These are phyloP conservation scores for Rhizophora mangle DNA, from an alignment of 345 rosid genomes.

Conservation along the genomic window DNA sequence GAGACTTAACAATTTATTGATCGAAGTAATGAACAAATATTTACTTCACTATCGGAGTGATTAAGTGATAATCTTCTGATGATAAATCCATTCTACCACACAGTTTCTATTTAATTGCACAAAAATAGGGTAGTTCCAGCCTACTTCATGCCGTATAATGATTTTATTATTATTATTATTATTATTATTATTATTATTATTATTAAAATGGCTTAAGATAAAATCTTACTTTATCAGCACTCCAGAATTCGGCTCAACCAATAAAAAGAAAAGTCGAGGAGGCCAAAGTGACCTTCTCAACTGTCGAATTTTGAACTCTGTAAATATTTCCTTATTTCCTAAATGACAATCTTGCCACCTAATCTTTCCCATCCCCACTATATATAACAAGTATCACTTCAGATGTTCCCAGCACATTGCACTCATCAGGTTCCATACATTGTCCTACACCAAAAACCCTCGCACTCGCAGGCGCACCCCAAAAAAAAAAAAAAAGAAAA, in stretches of 20 bases:
- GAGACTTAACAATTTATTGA: no score
- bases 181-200: not conserved
- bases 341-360: constrained; percentile 3
- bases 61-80: no score
- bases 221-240: constrained; percentile 51
- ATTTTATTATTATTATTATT: not conserved
- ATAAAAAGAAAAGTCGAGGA: constrained; percentile 10
- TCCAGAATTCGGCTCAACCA: constrained; percentile 61
- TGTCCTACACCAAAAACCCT: not conserved
- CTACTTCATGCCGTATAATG: not conserved
- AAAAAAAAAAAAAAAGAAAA: not conserved
- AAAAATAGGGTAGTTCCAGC: not conserved
- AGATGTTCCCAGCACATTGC: constrained; percentile 1
- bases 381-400: constrained; percentile 15
- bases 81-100: no score
- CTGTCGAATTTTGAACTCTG: not conserved
- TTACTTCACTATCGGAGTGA: no score
- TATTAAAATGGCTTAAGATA: not conserved
- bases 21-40: no score
- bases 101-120: no score
- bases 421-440: not conserved
- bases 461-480: not conserved
- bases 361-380: not conserved
- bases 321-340: not conserved
- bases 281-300: constrained; percentile 18